A percentile compares a stretch with the other conserved stretches of the same genome.
phyloP scores from a whole-genome alignment of 257 asterid species.

The Nicotiana tomentosiformis region DNA sequence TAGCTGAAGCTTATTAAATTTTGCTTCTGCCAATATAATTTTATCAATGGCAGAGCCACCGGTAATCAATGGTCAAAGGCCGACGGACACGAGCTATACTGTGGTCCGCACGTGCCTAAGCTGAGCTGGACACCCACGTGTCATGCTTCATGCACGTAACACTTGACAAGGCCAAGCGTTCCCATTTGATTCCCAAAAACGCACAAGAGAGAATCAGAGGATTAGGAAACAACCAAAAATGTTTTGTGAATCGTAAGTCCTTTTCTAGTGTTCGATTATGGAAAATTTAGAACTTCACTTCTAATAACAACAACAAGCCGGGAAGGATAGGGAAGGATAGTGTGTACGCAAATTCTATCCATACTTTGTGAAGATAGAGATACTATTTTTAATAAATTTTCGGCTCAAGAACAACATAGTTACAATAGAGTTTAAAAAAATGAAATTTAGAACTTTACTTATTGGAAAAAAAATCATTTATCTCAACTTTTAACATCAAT shows the following conservation, averaged over 20 bases:
- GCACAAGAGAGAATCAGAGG: background rate
- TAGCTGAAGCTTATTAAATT: background rate
- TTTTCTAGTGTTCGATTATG: no score
- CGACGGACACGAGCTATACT: background rate
- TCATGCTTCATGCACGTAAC: background rate
- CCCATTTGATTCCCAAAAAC: background rate
- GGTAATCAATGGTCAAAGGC: background rate
- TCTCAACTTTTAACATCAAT: no score
- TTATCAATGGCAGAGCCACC: background rate
- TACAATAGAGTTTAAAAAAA: no score
- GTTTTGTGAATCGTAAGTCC: no score
- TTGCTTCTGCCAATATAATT: background rate
- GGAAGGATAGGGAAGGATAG: no score
- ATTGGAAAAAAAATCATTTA: no score
- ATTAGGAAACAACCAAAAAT: background rate
- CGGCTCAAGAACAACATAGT: no score
- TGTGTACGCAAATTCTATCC: no score
- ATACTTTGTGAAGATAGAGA: no score
- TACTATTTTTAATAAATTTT: fast-evolving
- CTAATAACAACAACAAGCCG: no score
- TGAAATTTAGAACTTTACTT: no score
- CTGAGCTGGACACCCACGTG: background rate
- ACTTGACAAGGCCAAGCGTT: background rate
- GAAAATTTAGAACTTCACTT: no score
- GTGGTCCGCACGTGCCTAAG: background rate